Conservation (phyloP, 306 rosid species). For the Lupinus albus region DNA sequence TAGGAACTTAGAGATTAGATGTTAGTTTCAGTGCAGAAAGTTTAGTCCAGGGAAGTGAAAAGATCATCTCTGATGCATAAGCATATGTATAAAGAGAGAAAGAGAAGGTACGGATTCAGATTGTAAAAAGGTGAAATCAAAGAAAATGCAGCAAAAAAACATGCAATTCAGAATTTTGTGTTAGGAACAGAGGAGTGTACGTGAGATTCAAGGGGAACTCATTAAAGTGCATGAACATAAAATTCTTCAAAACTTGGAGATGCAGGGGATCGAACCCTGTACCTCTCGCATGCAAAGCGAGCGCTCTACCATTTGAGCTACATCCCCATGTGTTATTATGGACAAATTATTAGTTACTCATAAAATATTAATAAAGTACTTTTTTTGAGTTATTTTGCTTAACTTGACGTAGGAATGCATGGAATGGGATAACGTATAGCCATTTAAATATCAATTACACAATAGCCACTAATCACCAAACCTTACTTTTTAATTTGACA, state of each 20-base stretch:
- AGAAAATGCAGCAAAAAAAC: background rate
- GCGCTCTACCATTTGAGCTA: slow-evolving; percentile 55
- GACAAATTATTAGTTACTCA: no score
- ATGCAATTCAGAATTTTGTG: background rate
- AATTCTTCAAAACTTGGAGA: slow-evolving; percentile 44
- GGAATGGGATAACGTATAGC: background rate
- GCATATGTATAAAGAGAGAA: background rate
- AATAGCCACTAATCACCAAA: background rate
- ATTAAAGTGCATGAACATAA: background rate
- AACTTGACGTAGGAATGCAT: background rate
- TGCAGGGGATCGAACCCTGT: slow-evolving; percentile 56
- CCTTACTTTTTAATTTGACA: no score
- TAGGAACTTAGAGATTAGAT: background rate
- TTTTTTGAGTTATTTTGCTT: background rate
- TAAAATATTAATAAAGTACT: no score
- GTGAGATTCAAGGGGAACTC: no score
- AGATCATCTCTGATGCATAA: no score
- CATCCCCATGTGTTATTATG: slow-evolving; percentile 46
- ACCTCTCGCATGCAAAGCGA: slow-evolving; percentile 49
- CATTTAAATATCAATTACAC: background rate
- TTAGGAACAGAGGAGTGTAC: background rate
- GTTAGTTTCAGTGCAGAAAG: background rate
- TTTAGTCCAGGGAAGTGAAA: background rate
- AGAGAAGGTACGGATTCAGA: background rate
- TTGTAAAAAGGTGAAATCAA: background rate